Percentiles rank a stretch among this genome's conserved stretches.
These are phyloP conservation scores for Acmispon strigosus DNA, from an alignment of 306 rosid genomes.

Conservation along the genomic window DNA sequence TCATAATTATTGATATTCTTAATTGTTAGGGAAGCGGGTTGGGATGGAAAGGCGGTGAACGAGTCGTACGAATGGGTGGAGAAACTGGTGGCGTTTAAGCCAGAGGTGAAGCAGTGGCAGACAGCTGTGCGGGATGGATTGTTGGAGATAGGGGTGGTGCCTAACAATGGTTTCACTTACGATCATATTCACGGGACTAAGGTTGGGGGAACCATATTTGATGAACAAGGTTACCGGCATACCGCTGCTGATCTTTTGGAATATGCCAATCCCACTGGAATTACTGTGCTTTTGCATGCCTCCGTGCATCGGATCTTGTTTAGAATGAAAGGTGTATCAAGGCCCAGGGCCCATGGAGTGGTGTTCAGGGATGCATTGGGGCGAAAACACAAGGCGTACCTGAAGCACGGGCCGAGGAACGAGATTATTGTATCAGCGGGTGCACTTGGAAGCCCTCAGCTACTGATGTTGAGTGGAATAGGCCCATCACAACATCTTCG, in stretches of 20 bases:
- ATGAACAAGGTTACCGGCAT: conserved; percentile 45
- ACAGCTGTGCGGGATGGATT: conserved; percentile 59
- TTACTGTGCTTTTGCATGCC: conserved; percentile 51
- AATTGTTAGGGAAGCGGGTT: conserved; percentile 39
- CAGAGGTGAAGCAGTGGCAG: conserved; percentile 50
- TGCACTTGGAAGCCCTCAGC: conserved; percentile 82
- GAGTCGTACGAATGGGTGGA: conserved; percentile 80
- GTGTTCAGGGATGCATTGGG: conserved; percentile 42
- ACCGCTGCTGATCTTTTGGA: conserved; percentile 63
- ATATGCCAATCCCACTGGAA: conserved; percentile 50
- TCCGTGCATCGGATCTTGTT: conserved; percentile 52
- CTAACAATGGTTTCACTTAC: conserved; percentile 72
- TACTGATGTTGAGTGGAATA: conserved; percentile 63
- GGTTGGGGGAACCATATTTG: conserved; percentile 77
- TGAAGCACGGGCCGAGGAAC: conserved; percentile 5
- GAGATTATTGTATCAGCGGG: conserved; percentile 66
- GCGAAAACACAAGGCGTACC: conserved; percentile 43
- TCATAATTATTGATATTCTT: not conserved
- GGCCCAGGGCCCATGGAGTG: conserved; percentile 57
- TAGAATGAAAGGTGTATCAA: conserved; percentile 31
- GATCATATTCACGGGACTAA: conserved; percentile 75
- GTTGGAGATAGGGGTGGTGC: conserved; percentile 40
- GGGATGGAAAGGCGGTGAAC: conserved; percentile 57
- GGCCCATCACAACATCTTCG: conserved; percentile 43
- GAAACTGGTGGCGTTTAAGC: conserved; percentile 54